Conservation (phyloP, 495 filamentous ascomycete genomes). For the Thozetella sp. region DNA sequence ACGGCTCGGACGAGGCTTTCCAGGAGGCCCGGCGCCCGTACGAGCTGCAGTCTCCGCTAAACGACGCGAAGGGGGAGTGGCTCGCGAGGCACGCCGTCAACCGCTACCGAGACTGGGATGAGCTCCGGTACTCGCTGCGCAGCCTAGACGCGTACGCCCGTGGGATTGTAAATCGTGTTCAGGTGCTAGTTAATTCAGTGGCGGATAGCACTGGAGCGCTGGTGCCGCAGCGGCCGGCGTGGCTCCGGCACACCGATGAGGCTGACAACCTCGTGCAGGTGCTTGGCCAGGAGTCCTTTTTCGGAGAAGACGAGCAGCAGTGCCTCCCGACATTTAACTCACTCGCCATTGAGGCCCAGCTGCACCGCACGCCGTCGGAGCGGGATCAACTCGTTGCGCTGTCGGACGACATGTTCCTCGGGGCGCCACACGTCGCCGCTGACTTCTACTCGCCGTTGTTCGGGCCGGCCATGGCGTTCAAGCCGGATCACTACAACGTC, state of each 20-base stretch:
- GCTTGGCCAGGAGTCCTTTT: constrained; percentile 42
- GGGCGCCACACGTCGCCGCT: constrained; percentile 37
- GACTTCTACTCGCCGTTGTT: constrained; percentile 45
- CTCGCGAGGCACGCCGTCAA: constrained; percentile 38
- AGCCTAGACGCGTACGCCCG: constrained; percentile 39
- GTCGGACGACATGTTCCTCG: constrained; percentile 46
- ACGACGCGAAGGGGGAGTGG: constrained; percentile 39
- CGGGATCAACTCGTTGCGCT: constrained; percentile 35
- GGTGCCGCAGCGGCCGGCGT: constrained; percentile 30
- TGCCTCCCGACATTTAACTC: constrained; percentile 47
- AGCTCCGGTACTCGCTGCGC: constrained; percentile 41
- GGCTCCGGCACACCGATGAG: constrained; percentile 31
- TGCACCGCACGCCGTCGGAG: constrained; percentile 32
- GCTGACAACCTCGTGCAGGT: constrained; percentile 33
- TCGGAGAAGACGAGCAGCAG: constrained; percentile 31
- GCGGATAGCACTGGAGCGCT: constrained; percentile 14
- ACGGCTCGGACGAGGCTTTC: constrained; percentile 38
- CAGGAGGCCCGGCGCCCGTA: constrained; percentile 31
- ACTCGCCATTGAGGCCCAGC: constrained; percentile 42
- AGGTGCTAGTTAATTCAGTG: constrained; percentile 42
- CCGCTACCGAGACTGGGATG: constrained; percentile 45
- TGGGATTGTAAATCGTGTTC: constrained; percentile 39
- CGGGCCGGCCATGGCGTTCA: constrained; percentile 42
- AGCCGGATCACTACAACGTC: constrained; percentile 39
- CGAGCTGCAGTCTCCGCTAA: constrained; percentile 38